Evolutionary conservation across 2,329 filamentous ascomycete species (phyloP).

Genomic region (Lithohypha guttulata): DNA sequence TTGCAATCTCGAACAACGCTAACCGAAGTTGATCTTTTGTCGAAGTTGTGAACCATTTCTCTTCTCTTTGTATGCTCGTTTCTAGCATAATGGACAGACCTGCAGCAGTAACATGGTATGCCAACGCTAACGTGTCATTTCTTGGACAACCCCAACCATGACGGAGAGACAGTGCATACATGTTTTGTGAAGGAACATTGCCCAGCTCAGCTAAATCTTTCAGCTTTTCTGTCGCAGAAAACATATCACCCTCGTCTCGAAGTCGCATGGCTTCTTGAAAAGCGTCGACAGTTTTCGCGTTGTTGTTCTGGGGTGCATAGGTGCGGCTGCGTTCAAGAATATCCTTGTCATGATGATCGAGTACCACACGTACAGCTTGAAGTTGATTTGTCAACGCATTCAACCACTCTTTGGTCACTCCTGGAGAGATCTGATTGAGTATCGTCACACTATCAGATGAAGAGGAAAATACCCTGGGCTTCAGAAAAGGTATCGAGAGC

Average conservation of each 20-base stretch:
- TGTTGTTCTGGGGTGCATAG: not conserved
- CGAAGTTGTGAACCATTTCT: not conserved
- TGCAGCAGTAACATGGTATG: not conserved
- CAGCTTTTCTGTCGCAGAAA: not conserved
- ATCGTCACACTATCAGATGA: too few species aligned
- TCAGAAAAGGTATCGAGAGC: too few species aligned
- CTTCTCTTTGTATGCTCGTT: not conserved
- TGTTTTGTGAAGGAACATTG: not conserved
- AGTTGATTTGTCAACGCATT: not conserved
- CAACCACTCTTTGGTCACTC: not conserved
- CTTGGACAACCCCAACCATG: not conserved
- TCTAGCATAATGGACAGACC: not conserved
- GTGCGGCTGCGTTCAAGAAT: not conserved
- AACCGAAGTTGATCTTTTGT: not conserved
- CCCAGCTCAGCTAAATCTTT: not conserved
- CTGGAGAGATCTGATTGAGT: too few species aligned
- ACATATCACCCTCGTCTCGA: not conserved
- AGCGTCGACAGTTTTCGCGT: not conserved
- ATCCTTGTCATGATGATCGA: not conserved
- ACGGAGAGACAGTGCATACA: not conserved
- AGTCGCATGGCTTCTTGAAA: not conserved
- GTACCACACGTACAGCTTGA: not conserved
- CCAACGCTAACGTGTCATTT: not conserved
- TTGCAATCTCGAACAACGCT: constrained; percentile 1
- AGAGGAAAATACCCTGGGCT: too few species aligned